phyloP scores from a whole-genome alignment of 2,329 filamentous ascomycete genomes.

The Cladophialophora yegresii region DNA sequence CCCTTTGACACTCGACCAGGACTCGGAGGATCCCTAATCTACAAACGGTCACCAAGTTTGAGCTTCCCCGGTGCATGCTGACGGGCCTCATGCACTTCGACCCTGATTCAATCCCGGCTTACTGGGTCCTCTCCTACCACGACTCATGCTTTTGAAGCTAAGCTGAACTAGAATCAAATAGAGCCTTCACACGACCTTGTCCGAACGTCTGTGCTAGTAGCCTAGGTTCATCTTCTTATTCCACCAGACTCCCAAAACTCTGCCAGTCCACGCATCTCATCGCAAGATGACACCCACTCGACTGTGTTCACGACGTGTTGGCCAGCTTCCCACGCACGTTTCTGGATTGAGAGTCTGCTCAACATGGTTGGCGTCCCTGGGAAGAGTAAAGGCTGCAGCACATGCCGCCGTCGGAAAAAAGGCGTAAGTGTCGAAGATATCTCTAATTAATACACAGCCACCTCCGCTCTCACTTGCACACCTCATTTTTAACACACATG shows the following conservation, averaged over 20 bases:
- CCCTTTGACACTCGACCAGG: neutral
- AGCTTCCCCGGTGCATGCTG: neutral
- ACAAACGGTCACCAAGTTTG: neutral
- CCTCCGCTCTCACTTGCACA: slow-evolving; percentile 2
- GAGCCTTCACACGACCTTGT: neutral
- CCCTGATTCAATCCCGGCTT: neutral
- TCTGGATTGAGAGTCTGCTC: neutral
- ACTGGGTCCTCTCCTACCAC: neutral
- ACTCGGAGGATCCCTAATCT: neutral
- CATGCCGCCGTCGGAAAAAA: slow-evolving; percentile 60
- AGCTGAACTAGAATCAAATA: neutral
- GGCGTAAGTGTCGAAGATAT: slow-evolving; percentile 50
- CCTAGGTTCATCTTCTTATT: neutral
- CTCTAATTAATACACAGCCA: neutral
- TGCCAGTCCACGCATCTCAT: neutral
- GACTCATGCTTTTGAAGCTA: neutral
- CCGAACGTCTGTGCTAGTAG: neutral
- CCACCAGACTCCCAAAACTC: slow-evolving; percentile 3
- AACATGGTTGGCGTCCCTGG: slow-evolving; percentile 63
- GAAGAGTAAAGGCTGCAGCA: slow-evolving; percentile 67
- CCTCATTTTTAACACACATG: neutral
- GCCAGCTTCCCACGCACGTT: slow-evolving; percentile 18
- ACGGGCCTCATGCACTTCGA: neutral
- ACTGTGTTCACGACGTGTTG: neutral
- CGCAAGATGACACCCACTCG: slow-evolving; percentile 20